Evolutionary conservation across 2,329 filamentous ascomycete species (phyloP), one percentile per base, ranked within the genome.

Genomic region (Colletotrichum tropicicola): DNA sequence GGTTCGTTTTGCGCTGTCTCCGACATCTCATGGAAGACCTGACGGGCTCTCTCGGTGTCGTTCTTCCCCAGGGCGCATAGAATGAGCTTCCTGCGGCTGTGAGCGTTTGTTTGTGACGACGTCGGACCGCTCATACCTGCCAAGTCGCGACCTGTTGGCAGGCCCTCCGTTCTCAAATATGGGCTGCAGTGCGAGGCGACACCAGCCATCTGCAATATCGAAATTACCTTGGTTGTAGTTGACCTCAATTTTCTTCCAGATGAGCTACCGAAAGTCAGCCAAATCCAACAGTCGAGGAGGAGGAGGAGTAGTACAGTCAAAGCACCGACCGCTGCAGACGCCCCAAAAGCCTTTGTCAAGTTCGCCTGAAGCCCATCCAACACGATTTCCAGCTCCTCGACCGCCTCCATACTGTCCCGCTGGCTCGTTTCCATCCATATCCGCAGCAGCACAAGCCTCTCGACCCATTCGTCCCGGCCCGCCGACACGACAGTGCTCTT

Each of bases 231-330:
- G 82, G 1, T 77, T 78, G 66, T 87, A 88, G 13, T 82, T 80
- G 1, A 81, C 77, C 55, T 94, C 91, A n/a, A 92, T 82, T 25
- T 84, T 86, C 76, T 93, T 96, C 93, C 94, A 98, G 4, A 97
- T 78, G 4, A 97, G 76, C 91, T 95, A 65, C 10, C 21, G 27
- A 13, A 21, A 66, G 71, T 72, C 28, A 71, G 67, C 37, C 6
- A 17, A 9, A 27, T 45, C 9, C 13, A 27, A n/a, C n/a, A n/a
- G n/a, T 35, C 15, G 39, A 19, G 9, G 19, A 19, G n/a, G 6
- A 8, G 17, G n/a, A 9, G 6, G n/a, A 10, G 39, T 8, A 6
- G n/a, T 73, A 91, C 89, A 32, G 88, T 91, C 69, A 92, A 90
- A 6, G 87, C 86, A 32, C 90, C 89, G 67, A 89, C 87, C 12